These are phyloP conservation scores for Canavalia gladiata DNA, from an alignment of 306 rosid species.

Conservation along the genomic window DNA sequence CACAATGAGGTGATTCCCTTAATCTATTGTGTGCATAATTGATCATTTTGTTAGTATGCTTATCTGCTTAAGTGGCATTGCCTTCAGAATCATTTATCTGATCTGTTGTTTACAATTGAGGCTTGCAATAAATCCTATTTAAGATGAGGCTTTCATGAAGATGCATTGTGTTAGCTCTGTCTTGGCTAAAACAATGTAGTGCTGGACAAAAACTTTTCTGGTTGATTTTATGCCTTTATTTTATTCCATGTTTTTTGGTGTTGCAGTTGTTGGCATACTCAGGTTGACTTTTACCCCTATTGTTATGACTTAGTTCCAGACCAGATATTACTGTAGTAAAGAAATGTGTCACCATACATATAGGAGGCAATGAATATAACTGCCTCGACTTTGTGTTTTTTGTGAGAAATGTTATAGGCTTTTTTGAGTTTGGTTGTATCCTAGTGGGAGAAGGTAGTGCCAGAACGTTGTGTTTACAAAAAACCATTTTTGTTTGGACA, in stretches of 20 bases:
- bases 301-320: slow-evolving; percentile 20
- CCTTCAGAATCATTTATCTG: slow-evolving; percentile 17
- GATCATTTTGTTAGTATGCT: slow-evolving; percentile 11
- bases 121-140: neutral
- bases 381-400: neutral
- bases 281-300: neutral
- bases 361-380: neutral
- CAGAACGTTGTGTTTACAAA: slow-evolving; percentile 2
- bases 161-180: neutral
- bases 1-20: slow-evolving; percentile 85
- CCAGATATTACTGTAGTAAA: slow-evolving; percentile 14
- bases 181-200: neutral
- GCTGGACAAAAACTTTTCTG: neutral
- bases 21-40: neutral
- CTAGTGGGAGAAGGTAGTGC: neutral
- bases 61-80: neutral
- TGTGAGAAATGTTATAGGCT: neutral
- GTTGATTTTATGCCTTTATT: neutral
- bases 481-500: neutral
- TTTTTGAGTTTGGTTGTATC: slow-evolving; percentile 21
- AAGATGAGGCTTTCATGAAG: slow-evolving; percentile 15
- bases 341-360: neutral
- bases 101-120: neutral
- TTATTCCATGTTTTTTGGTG: neutral
- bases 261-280: slow-evolving; percentile 3